Conservation (phyloP, 768 basidiomycete genomes). For the Hericium alpestre region DNA sequence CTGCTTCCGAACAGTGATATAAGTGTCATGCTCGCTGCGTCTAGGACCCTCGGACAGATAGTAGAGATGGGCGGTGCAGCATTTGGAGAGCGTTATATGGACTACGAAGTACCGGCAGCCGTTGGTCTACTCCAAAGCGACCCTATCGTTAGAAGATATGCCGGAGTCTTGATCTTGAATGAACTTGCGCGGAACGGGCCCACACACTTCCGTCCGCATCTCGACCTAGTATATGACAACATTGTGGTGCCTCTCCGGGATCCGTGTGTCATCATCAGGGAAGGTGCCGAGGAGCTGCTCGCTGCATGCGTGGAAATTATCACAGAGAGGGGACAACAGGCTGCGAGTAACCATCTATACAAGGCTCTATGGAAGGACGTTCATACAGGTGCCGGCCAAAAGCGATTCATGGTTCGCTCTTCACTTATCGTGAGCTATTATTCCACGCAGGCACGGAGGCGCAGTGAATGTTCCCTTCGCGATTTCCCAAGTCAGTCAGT, state of each 20-base stretch:
- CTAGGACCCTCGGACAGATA: constrained; percentile 82
- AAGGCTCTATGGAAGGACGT: constrained; percentile 83
- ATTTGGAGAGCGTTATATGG: constrained; percentile 84
- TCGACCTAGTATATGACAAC: constrained; percentile 81
- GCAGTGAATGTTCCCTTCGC: constrained; percentile 47
- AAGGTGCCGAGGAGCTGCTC: constrained; percentile 88
- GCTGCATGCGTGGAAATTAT: constrained; percentile 88
- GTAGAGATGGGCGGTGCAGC: constrained; percentile 72
- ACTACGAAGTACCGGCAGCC: constrained; percentile 77
- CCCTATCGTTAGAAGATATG: constrained; percentile 77
- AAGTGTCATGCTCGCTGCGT: constrained; percentile 88
- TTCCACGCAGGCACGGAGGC: constrained; percentile 91
- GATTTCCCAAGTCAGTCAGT: too few species aligned
- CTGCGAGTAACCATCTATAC: constrained; percentile 52
- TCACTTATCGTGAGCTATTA: constrained; percentile 85
- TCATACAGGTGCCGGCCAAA: constrained; percentile 75
- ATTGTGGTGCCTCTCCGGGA: constrained; percentile 87
- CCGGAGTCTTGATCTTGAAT: constrained; percentile 87
- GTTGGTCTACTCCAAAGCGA: constrained; percentile 73
- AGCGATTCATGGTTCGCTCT: constrained; percentile 82
- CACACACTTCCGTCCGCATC: constrained; percentile 78
- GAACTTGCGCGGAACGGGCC: constrained; percentile 87
- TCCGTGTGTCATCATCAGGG: constrained; percentile 79
- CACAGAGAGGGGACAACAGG: constrained; percentile 56
- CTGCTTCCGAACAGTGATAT: constrained; percentile 86